A percentile compares a stretch with the other conserved stretches of the same genome.
phyloP scores from a whole-genome alignment of 441 rosid genomes.

The Metrosideros polymorpha region DNA sequence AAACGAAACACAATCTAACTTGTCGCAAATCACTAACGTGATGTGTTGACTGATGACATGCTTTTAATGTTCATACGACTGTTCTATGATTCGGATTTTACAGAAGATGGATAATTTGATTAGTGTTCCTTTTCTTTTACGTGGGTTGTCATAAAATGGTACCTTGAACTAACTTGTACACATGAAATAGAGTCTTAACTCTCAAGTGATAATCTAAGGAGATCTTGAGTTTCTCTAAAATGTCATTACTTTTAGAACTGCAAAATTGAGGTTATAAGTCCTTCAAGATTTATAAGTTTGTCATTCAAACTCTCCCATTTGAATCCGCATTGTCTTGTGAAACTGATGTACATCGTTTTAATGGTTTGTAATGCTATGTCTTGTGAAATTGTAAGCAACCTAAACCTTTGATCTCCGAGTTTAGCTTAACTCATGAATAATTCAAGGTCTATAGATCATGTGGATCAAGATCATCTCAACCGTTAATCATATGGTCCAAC shows the following conservation, averaged over 20 bases:
- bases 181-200: background rate
- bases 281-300: background rate
- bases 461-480: background rate
- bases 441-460: background rate
- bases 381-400: background rate
- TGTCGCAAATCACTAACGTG: background rate
- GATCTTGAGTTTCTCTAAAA: background rate
- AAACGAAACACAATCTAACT: background rate
- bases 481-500: background rate
- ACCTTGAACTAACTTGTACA: background rate
- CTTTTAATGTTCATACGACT: background rate
- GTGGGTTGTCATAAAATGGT: background rate
- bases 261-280: background rate
- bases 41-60: background rate
- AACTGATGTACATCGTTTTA: background rate
- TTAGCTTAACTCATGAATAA: background rate
- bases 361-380: background rate
- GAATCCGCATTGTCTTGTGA: background rate
- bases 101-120: background rate
- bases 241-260: background rate
- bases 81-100: background rate
- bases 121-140: background rate
- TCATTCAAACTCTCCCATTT: background rate
- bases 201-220: background rate
- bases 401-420: background rate